Base-by-base conservation (phyloP, 805 yeast genomes). In the Helenozyma baotianmanensis region DNA sequence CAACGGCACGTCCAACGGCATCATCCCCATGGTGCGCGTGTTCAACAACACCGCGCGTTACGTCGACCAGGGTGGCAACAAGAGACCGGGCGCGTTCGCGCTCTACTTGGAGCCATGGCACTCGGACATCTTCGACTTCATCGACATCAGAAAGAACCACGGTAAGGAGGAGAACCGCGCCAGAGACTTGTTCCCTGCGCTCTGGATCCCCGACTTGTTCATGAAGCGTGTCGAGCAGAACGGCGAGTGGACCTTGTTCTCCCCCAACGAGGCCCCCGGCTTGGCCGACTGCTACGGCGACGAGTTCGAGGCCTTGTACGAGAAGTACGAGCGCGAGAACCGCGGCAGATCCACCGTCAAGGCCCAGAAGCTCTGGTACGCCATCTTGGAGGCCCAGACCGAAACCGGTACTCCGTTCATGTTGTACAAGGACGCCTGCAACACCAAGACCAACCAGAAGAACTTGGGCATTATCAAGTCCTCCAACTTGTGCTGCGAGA, bases 341-440 rank as follows among this genome's bases (percentile, higher is more conserved):
- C 66, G 71, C 44, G 78, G 75, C 33, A 64, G 68, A 50, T 49
- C 56, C 36, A 67, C 72, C 17, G 59, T 75, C 42, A 72, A 71
- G 56, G 80, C 80, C 14, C 80, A 75, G 51, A 74, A 74, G 54
- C 64, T 75, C 43, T 75, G 81, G 81, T 72, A 74, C 44, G 63
- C 78, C 23, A 72, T 75, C 32, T 63, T 75, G 52, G 80, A 74
- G 52, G 76, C 80, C 15, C 81, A 75, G 56, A 75, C 80, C 29
- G 81, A 75, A 57, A 75, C 81, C 21, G 81, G 81, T 52, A 74
- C 78, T 30, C 81, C 81, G 27, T 75, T 74, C 61, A 74, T 75
- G 80, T 61, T 75, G 47, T 75, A 75, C 62, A 75, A 75, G 56
- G 81, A 75, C 58, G 76, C 80, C 10, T 75, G 80, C 58, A 75